Conservation (phyloP, 495 filamentous ascomycete species). For the Penicillium bovifimosum region DNA sequence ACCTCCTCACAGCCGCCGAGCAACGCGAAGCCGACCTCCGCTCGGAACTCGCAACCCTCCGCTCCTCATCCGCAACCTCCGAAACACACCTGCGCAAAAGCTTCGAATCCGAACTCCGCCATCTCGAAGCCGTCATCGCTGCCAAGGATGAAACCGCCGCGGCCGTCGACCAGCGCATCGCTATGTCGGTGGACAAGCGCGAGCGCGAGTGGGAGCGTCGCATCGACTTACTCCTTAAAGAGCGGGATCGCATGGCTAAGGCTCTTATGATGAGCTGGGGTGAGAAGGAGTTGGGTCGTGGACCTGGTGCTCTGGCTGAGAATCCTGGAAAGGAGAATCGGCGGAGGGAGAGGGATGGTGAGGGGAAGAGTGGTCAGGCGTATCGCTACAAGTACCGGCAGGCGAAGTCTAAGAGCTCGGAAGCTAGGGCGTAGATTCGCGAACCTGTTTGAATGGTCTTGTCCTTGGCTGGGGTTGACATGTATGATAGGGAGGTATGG, state of each 20-base stretch:
- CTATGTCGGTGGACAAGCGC: conserved; percentile 40
- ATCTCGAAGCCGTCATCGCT: conserved; percentile 33
- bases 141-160: conserved; percentile 39
- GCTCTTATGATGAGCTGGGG: conserved; percentile 47
- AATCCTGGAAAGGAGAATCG: conserved; percentile 27
- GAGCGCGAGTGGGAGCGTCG: conserved; percentile 49
- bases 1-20: conserved; percentile 36
- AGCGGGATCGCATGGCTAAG: conserved; percentile 50
- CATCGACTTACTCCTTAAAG: conserved; percentile 49
- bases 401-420: conserved; percentile 15
- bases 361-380: conserved; percentile 32
- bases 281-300: conserved; percentile 41
- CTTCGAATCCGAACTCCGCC: conserved; percentile 31
- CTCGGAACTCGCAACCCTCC: conserved; percentile 31
- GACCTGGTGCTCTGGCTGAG: conserved; percentile 14
- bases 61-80: conserved; percentile 15
- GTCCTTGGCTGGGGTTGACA: not conserved
- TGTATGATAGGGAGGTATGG: not conserved
- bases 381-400: conserved; percentile 43
- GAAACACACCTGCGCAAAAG: conserved; percentile 23
- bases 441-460: not conserved
- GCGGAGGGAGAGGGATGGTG: conserved; percentile 15
- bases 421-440: conserved; percentile 13
- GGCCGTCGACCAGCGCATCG: conserved; percentile 39
- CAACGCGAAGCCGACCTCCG: conserved; percentile 41